Percentiles rank a stretch among this genome's conserved stretches.
Conservation (phyloP, 768 basidiomycete genomes). For the Punctularia strigosozonata region DNA sequence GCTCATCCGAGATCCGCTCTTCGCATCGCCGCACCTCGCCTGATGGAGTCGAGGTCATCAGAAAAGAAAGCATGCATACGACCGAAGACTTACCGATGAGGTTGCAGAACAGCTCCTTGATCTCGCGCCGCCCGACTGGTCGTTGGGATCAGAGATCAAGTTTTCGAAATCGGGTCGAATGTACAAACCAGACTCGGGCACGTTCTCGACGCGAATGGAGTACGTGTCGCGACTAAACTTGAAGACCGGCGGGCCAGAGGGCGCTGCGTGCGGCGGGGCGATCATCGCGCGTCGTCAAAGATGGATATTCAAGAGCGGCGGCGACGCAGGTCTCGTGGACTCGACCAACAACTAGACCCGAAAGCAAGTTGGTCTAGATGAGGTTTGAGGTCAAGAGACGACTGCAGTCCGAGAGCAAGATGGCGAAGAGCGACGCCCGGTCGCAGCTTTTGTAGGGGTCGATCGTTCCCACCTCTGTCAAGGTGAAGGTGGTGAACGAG, state of each 20-base stretch:
- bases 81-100: conserved; percentile 34
- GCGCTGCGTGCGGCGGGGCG: too few species aligned
- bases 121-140: conserved; percentile 29
- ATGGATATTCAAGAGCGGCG: too few species aligned
- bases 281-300: too few species aligned
- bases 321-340: too few species aligned
- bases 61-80: conserved; percentile 2
- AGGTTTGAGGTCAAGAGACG: too few species aligned
- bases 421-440: too few species aligned
- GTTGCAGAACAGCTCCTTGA: conserved; percentile 43
- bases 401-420: too few species aligned
- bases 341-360: too few species aligned
- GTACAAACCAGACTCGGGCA: conserved; percentile 18
- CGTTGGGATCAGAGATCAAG: background rate
- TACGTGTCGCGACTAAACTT: conserved; percentile 28
- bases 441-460: too few species aligned
- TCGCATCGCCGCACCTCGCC: conserved; percentile 35
- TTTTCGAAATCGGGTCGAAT: background rate
- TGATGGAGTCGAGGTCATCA: conserved; percentile 14
- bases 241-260: conserved; percentile 10
- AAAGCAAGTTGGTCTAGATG: too few species aligned
- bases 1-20: conserved; percentile 8
- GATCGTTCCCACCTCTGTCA: too few species aligned
- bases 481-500: too few species aligned
- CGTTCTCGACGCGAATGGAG: conserved; percentile 36